Evolutionary conservation across 306 rosid species (phyloP), one percentile per base, ranked within the genome.

Genomic region (Vachellia collinsii): DNA sequence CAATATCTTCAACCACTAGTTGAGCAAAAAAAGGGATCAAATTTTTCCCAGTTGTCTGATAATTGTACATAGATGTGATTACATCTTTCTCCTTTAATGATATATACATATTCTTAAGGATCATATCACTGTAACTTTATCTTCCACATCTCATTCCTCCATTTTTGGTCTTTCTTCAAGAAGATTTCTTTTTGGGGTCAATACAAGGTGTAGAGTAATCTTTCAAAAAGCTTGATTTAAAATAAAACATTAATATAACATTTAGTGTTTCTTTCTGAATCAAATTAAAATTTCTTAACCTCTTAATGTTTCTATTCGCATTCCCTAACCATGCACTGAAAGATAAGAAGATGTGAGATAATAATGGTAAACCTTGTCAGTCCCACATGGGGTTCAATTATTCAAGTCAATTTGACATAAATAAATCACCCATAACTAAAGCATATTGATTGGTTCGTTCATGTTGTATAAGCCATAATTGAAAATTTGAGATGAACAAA

Each of bases 1-100:
- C 63, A 80, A 80, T 22, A 80, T 72, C 39, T 36, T 80, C 25
- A 80, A 76, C 62, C 62, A 44, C n/a, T 46, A 76, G 59, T 42
- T 0, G 9, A 29, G 39, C 9, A 11, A 17, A 73, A 2, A 36
- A 37, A 42, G 16, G 8, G 9, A 5, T 29, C 44, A 25, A 25
- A 19, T 51, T 53, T 73, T 58, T 0, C 36, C 54, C 69, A 58
- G 54, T 42, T 56, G 14, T 58, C 48, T 58, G 9, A 56, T 39
- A 39, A 36, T n/a, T 58, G 69, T 75, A 75, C 54, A 39, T 74
- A 54, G 8, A 56, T 73, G 65, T 36, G 17, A 38, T 20, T 10
- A 56, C 47, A 54, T n/a, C 3, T 38, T 37, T 11, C 58, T 23
- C 20, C 39, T 14, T 37, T 4, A 6, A 34, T 38, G 20, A 50